Conservation (phyloP, 768 basidiomycete species). For the Mycena vulgaris region DNA sequence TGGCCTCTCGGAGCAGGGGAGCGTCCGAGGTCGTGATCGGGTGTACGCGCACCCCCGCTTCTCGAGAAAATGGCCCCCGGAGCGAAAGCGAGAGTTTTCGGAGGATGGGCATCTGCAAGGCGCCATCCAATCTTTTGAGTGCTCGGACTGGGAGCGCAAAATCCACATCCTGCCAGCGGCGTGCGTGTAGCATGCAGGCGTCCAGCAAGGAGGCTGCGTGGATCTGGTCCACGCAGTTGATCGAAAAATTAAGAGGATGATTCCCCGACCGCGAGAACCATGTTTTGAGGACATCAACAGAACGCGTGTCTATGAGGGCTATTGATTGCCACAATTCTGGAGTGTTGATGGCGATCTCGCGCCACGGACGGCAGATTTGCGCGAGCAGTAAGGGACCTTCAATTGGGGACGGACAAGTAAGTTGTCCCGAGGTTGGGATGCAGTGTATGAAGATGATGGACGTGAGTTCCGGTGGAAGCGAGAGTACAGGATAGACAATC, state of each 20-base stretch:
- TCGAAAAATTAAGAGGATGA: constrained; percentile 15
- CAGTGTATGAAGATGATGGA: constrained; percentile 23
- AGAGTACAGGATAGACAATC: constrained; percentile 25
- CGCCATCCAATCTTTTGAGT: not conserved
- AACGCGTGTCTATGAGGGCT: constrained; percentile 14
- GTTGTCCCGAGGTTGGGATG: not conserved
- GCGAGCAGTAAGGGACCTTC: constrained; percentile 12
- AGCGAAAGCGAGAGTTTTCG: constrained; percentile 3
- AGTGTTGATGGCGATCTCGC: constrained; percentile 7
- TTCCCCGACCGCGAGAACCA: constrained; percentile 21
- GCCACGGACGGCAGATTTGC: constrained; percentile 30
- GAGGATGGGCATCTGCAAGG: not conserved
- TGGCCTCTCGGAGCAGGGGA: not conserved
- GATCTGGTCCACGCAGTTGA: constrained; percentile 12
- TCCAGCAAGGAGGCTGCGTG: constrained; percentile 2
- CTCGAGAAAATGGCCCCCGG: not conserved
- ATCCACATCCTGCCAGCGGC: constrained; percentile 16
- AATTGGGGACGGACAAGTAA: not conserved
- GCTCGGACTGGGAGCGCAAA: not conserved
- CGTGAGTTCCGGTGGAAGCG: constrained; percentile 18
- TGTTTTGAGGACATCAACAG: constrained; percentile 2
- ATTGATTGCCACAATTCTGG: constrained; percentile 27
- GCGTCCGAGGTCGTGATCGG: not conserved
- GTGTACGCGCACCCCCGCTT: not conserved
- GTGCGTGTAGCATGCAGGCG: constrained; percentile 5